Conservation (phyloP, 305 asterid species). For the Solanum hybrid region DNA sequence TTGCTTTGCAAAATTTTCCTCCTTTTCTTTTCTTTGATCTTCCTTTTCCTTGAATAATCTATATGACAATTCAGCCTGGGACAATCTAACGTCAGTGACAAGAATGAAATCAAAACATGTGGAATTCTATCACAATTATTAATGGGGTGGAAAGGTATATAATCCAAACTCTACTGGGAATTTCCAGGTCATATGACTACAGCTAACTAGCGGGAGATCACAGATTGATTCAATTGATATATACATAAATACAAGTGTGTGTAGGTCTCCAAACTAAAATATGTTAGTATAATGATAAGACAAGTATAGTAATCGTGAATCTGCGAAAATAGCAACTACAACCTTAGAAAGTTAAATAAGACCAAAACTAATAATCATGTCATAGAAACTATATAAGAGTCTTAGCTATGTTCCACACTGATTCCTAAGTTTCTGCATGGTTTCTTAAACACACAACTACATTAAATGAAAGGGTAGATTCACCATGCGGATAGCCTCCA, state of each 20-base stretch:
- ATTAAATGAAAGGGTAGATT: background rate
- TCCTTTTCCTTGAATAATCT: conserved; percentile 39
- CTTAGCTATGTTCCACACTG: background rate
- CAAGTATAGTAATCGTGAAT: background rate
- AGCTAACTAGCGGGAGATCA: background rate
- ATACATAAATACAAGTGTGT: background rate
- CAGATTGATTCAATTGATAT: background rate
- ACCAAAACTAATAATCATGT: background rate
- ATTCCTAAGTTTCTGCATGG: background rate
- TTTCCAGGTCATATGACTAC: background rate
- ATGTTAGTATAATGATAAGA: background rate
- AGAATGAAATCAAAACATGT: conserved; percentile 8
- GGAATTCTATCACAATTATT: background rate
- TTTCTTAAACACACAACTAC: background rate
- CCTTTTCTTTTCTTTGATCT: conserved; percentile 31
- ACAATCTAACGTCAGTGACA: conserved; percentile 13
- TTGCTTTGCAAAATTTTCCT: conserved; percentile 38
- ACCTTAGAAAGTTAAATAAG: background rate
- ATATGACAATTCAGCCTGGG: conserved; percentile 59
- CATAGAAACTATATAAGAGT: background rate
- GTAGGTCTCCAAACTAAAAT: background rate
- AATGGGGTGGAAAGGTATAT: background rate
- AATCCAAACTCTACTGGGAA: background rate
- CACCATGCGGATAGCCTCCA: conserved; percentile 48
- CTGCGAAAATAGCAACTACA: background rate